Percentiles rank a stretch among this genome's conserved stretches.
Evolutionary conservation across 192 early-diverging fungal genomes (phyloP).

Genomic region (Dissophora ornata): DNA sequence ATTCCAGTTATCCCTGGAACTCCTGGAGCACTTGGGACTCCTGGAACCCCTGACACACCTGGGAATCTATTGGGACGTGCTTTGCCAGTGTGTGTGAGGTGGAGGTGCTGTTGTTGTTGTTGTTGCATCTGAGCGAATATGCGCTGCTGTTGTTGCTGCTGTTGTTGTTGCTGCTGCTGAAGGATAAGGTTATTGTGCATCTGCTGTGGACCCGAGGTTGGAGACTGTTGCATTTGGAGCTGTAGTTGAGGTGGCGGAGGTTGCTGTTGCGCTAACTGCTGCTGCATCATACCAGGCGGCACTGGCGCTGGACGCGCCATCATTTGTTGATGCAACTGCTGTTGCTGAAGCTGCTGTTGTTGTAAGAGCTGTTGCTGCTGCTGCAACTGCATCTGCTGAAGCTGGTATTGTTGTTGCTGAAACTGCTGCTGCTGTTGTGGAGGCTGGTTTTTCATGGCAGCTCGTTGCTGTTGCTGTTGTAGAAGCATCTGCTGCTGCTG

Average conservation of each 20-base stretch:
- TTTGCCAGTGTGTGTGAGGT: slow-evolving; percentile 9
- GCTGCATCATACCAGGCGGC: slow-evolving; percentile 18
- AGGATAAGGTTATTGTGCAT: slow-evolving; percentile 34
- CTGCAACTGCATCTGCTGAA: slow-evolving; percentile 21
- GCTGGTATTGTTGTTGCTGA: slow-evolving; percentile 21
- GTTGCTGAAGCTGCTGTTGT: slow-evolving; percentile 26
- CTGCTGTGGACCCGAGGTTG: slow-evolving; percentile 12
- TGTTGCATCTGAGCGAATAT: slow-evolving; percentile 25
- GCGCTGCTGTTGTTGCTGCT: slow-evolving; percentile 34
- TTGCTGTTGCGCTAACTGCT: not conserved
- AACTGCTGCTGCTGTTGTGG: slow-evolving; percentile 25
- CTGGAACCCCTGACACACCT: not conserved
- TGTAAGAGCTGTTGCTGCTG: slow-evolving; percentile 16
- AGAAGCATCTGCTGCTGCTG: slow-evolving; percentile 4
- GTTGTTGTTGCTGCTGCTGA: slow-evolving; percentile 43
- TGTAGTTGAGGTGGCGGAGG: not conserved
- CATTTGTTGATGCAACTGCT: slow-evolving; percentile 39
- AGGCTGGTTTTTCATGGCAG: slow-evolving; percentile 7
- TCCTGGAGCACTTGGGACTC: not conserved
- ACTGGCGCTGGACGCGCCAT: slow-evolving; percentile 4
- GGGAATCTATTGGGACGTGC: slow-evolving; percentile 15
- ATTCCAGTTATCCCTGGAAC: slow-evolving; percentile 1
- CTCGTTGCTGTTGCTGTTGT: slow-evolving; percentile 14
- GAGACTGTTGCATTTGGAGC: slow-evolving; percentile 13
- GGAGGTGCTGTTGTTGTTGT: slow-evolving; percentile 29